Evolutionary conservation across 75 land plant genomes (phyloP).

Genomic region (Gnetum montanum): DNA sequence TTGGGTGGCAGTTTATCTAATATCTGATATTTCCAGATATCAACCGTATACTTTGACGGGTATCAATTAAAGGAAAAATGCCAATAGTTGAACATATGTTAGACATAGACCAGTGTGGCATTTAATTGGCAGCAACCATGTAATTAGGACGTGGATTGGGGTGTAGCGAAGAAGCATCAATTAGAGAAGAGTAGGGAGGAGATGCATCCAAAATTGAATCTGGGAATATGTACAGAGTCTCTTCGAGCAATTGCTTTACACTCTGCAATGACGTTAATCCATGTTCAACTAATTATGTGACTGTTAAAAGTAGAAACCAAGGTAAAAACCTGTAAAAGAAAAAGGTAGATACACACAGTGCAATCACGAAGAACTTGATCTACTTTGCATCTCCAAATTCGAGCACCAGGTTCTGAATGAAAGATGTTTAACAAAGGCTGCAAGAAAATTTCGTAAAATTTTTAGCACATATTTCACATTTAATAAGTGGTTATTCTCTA

Average conservation of each 20-base stretch:
- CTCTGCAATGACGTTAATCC: constrained; percentile 1
- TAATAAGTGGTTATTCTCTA: too few relatives aligned
- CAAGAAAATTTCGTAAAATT: too few relatives aligned
- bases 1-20: too few relatives aligned
- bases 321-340: neutral
- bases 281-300: neutral
- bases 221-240: neutral
- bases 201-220: neutral
- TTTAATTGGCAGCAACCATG: too few relatives aligned
- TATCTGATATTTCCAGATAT: too few relatives aligned
- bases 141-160: too few relatives aligned
- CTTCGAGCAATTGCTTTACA: constrained; percentile 1
- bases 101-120: too few relatives aligned
- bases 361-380: constrained; percentile 58
- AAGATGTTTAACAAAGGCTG: constrained; percentile 81
- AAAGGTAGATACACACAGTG: constrained; percentile 28
- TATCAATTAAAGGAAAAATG: too few relatives aligned
- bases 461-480: too few relatives aligned
- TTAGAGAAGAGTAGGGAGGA: neutral
- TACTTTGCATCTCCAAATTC: constrained; percentile 69
- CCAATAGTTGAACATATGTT: too few relatives aligned
- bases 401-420: constrained; percentile 74
- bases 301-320: neutral
- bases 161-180: too few relatives aligned
- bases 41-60: too few relatives aligned